A percentile compares a stretch with the other conserved stretches of the same genome.
These are phyloP conservation scores for Sporodiniella umbellata DNA, from an alignment of 371 early-diverging fungal genomes.

Conservation along the genomic window DNA sequence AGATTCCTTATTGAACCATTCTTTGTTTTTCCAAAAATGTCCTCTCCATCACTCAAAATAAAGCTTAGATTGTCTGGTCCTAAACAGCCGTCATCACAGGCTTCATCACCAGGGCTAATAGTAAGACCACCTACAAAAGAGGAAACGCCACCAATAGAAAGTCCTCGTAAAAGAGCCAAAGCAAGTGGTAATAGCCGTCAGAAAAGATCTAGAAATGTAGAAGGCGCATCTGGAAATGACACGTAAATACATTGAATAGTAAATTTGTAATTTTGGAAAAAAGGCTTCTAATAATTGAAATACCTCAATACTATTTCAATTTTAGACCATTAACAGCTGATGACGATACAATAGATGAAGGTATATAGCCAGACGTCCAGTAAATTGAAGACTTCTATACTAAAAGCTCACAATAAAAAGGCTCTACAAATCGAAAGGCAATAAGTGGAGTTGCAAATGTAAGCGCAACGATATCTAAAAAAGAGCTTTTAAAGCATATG, in stretches of 20 bases:
- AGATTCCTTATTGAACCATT: no score
- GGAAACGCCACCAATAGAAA: constrained; percentile 5
- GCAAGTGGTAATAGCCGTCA: constrained; percentile 8
- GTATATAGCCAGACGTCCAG: constrained; percentile 3
- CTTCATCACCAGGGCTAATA: constrained; percentile 7
- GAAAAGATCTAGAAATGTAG: constrained; percentile 8
- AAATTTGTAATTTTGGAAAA: not conserved
- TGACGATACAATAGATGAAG: constrained; percentile 20
- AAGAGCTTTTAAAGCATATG: constrained; percentile 34
- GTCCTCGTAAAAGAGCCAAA: constrained; percentile 20
- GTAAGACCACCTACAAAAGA: constrained; percentile 9
- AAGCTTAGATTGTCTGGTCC: constrained; percentile 28
- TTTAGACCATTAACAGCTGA: constrained; percentile 12
- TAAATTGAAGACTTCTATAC: no score
- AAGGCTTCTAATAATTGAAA: not conserved
- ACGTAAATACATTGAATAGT: constrained; percentile 6
- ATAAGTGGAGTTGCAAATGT: constrained; percentile 1
- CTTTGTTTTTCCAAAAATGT: constrained; percentile 6
- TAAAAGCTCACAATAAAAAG: not conserved
- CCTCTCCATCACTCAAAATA: constrained; percentile 35
- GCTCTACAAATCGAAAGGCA: not conserved
- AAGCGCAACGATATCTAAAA: constrained; percentile 9
- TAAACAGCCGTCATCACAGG: constrained; percentile 10
- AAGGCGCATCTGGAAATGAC: constrained; percentile 16
- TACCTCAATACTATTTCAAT: not conserved